Evolutionary conservation across 208 protist genomes (phyloP).

Genomic region (Hexamita inflata): DNA sequence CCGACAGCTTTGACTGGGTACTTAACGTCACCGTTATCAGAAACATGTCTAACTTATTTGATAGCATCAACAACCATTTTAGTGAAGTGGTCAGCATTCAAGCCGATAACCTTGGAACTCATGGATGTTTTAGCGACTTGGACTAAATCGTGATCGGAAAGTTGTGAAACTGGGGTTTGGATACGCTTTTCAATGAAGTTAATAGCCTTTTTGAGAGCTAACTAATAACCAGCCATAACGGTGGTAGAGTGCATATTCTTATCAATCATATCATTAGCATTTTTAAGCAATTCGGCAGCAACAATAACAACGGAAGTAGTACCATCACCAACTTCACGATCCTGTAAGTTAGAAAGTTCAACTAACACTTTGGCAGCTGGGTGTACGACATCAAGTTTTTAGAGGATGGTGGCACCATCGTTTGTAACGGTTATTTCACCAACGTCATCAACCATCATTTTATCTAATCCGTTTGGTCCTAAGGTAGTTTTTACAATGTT

Average conservation of each 20-base stretch:
- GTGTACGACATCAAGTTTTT: conserved; percentile 69
- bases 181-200: conserved; percentile 71
- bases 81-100: conserved; percentile 75
- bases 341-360: conserved; percentile 89
- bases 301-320: conserved; percentile 97
- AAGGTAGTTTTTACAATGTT: conserved; percentile 98
- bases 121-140: conserved; percentile 94
- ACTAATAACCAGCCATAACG: conserved; percentile 91
- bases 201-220: conserved; percentile 77
- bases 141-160: conserved; percentile 77
- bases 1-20: conserved; percentile 91
- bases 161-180: conserved; percentile 37
- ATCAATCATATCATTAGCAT: conserved; percentile 81
- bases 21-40: conserved; percentile 45
- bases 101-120: conserved; percentile 91
- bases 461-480: conserved; percentile 96
- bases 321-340: conserved; percentile 95
- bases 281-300: conserved; percentile 89
- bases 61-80: conserved; percentile 77
- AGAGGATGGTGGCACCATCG: conserved; percentile 90
- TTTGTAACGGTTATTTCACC: conserved; percentile 97
- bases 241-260: conserved; percentile 88
- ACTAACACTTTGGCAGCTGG: conserved; percentile 84
- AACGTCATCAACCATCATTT: conserved; percentile 98
- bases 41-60: conserved; percentile 14